These are phyloP conservation scores for Ceratocystis eucalypticola DNA, from an alignment of 2,329 filamentous ascomycete genomes.

Conservation along the genomic window DNA sequence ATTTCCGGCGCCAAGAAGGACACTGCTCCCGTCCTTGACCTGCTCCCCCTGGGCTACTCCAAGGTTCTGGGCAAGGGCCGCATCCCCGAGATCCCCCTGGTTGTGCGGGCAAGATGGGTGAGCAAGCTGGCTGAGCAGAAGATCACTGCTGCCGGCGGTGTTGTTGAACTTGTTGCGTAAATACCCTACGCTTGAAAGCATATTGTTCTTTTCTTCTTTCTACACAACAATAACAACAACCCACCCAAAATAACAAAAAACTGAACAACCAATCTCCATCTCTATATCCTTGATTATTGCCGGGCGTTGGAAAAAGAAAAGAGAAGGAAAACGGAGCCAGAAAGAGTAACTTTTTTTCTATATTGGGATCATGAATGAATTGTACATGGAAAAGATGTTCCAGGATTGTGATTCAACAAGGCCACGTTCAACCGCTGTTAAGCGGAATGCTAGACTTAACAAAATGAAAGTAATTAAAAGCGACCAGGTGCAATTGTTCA, in stretches of 20 bases:
- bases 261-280: conserved; percentile 16
- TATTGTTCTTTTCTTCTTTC: conserved; percentile 19
- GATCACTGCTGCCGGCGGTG: conserved; percentile 95
- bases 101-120: conserved; percentile 91
- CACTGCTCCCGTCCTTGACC: conserved; percentile 93
- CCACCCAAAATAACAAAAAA: conserved; percentile 20
- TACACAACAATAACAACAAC: conserved; percentile 18
- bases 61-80: conserved; percentile 99
- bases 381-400: conserved; percentile 10
- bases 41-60: conserved; percentile 91
- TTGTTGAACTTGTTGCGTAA: conserved; percentile 87
- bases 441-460: not conserved
- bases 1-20: conserved; percentile 65
- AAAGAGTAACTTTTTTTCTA: conserved; percentile 6
- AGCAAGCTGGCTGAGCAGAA: conserved; percentile 95
- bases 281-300: not conserved
- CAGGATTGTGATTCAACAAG: conserved; percentile 3
- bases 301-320: not conserved
- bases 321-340: not conserved
- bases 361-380: conserved; percentile 16
- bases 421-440: not conserved
- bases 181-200: conserved; percentile 20
- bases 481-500: not conserved
- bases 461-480: not conserved
- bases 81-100: conserved; percentile 80